Conservation (phyloP, 139 green algal species). For the Chlamydomonas asymmetrica region DNA sequence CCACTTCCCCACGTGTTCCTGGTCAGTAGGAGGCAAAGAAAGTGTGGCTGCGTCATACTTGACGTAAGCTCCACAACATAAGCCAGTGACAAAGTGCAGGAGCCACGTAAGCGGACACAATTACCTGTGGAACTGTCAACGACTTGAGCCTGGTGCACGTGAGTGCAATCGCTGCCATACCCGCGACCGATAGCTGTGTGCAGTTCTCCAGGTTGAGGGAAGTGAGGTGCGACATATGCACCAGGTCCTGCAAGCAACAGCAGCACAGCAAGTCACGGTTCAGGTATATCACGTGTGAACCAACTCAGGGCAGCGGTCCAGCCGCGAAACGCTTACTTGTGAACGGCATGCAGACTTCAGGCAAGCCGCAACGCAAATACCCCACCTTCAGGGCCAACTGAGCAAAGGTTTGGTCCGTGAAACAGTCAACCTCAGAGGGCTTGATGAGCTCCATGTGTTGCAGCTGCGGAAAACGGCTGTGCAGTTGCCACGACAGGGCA, state of each 20-base stretch:
- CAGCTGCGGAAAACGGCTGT: conserved; percentile 10
- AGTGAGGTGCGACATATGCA: conserved; percentile 1
- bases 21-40: too few relatives aligned
- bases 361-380: neutral
- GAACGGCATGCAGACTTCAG: too few relatives aligned
- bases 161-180: conserved; percentile 27
- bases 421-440: conserved; percentile 18
- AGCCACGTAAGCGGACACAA: too few relatives aligned
- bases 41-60: too few relatives aligned
- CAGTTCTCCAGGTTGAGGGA: conserved; percentile 32
- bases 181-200: conserved; percentile 31
- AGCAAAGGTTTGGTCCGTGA: conserved; percentile 16
- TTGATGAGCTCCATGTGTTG: conserved; percentile 22
- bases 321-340: too few relatives aligned
- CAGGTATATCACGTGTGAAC: too few relatives aligned
- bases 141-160: conserved; percentile 6
- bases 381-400: conserved; percentile 24
- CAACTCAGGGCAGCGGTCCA: too few relatives aligned
- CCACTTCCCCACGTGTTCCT: too few relatives aligned
- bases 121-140: too few relatives aligned
- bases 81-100: too few relatives aligned
- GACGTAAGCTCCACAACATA: too few relatives aligned
- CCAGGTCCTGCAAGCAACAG: conserved; percentile 27
- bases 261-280: too few relatives aligned
- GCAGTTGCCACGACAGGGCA: conserved; percentile 8